phyloP scores from a whole-genome alignment of 2,329 filamentous ascomycete species.

The Xylariaceae sp. region DNA sequence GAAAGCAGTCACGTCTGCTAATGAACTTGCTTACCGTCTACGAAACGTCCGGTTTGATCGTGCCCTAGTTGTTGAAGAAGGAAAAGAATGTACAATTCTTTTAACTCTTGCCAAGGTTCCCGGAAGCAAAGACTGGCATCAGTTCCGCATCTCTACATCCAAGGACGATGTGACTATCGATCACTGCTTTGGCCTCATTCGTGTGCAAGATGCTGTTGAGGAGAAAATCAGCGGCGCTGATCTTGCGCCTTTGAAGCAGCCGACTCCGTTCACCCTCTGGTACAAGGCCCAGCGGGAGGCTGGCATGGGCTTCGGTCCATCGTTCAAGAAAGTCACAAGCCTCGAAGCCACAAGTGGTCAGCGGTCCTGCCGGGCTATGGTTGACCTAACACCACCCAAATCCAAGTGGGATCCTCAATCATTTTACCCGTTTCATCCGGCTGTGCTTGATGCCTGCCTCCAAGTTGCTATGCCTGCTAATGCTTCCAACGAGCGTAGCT shows the following conservation, averaged over 20 bases:
- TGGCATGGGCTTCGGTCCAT: neutral
- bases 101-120: neutral
- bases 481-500: no score
- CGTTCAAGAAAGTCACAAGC: neutral
- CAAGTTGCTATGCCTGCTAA: no score
- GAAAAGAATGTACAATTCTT: neutral
- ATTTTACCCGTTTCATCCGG: neutral
- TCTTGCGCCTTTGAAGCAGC: no score
- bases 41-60: neutral
- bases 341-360: neutral
- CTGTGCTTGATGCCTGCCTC: neutral
- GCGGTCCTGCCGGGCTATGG: neutral
- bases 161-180: conserved; percentile 8
- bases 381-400: neutral
- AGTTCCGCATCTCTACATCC: conserved; percentile 31
- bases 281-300: neutral
- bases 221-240: no score
- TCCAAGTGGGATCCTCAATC: conserved; percentile 2
- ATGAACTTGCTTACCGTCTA: neutral
- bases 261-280: no score
- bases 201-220: conserved; percentile 31
- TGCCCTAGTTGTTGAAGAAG: neutral
- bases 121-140: conserved; percentile 34
- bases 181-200: conserved; percentile 32
- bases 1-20: neutral